A percentile compares a stretch with the other conserved stretches of the same genome.
These are phyloP conservation scores for Xylaria acuta DNA, from an alignment of 495 filamentous ascomycete genomes.

Conservation along the genomic window DNA sequence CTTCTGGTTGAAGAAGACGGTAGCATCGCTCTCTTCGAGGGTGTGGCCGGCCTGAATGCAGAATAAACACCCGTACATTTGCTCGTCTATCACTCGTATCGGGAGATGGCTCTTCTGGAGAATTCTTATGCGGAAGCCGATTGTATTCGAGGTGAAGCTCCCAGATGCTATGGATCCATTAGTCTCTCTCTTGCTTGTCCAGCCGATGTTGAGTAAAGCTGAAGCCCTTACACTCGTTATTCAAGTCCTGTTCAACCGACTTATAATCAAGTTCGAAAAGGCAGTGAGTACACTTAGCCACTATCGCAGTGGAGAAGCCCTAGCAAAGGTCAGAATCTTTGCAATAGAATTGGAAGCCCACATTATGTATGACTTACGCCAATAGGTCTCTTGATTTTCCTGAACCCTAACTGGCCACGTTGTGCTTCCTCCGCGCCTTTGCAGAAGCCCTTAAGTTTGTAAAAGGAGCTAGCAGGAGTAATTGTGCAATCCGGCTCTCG, in stretches of 20 bases:
- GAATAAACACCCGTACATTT: slow-evolving; percentile 50
- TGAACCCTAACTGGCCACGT: slow-evolving; percentile 45
- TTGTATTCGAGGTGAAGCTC: slow-evolving; percentile 41
- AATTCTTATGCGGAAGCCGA: slow-evolving; percentile 49
- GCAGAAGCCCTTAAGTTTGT: slow-evolving; percentile 51
- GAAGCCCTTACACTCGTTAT: slow-evolving; percentile 39
- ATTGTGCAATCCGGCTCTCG: slow-evolving; percentile 44
- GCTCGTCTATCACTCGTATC: slow-evolving; percentile 44
- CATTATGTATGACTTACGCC: slow-evolving; percentile 30
- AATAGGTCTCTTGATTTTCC: slow-evolving; percentile 45
- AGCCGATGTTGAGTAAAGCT: neutral
- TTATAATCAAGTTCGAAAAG: slow-evolving; percentile 49
- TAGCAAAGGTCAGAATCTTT: slow-evolving; percentile 11
- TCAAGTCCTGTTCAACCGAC: slow-evolving; percentile 46
- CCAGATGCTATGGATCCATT: slow-evolving; percentile 36
- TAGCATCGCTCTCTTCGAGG: slow-evolving; percentile 48
- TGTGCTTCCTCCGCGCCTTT: slow-evolving; percentile 48
- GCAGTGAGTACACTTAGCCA: slow-evolving; percentile 50
- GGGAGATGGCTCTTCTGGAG: slow-evolving; percentile 51
- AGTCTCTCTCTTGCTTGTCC: neutral
- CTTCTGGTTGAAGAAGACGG: slow-evolving; percentile 49
- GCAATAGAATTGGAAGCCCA: neutral
- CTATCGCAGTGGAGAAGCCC: slow-evolving; percentile 39
- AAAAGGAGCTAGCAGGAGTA: slow-evolving; percentile 44
- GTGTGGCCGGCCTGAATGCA: slow-evolving; percentile 47